phyloP scores from a whole-genome alignment of 2,329 filamentous ascomycete genomes.

The Aspergillus arachidicola region DNA sequence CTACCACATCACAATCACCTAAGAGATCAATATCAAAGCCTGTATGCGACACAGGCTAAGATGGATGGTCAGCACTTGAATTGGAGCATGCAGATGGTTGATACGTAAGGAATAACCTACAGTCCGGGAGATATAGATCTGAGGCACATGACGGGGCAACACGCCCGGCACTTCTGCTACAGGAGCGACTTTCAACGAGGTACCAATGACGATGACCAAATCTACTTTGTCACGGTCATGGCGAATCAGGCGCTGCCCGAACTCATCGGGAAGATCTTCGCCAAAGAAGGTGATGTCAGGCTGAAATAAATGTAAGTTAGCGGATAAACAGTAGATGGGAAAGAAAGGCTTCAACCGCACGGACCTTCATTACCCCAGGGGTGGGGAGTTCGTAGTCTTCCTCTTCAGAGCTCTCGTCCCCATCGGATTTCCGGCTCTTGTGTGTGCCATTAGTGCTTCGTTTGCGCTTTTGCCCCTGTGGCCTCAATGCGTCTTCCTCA shows the following conservation, averaged over 20 bases:
- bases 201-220: conserved; percentile 93
- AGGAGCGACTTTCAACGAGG: conserved; percentile 91
- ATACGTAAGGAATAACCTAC: conserved; percentile 41
- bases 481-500: conserved; percentile 40
- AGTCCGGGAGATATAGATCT: conserved; percentile 86
- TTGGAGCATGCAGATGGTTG: not conserved
- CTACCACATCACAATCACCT: conserved; percentile 91
- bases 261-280: conserved; percentile 81
- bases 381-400: conserved; percentile 66
- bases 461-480: conserved; percentile 56
- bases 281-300: conserved; percentile 99
- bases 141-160: conserved; percentile 76
- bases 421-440: conserved; percentile 58
- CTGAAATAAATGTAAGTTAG: conserved; percentile 41
- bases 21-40: conserved; percentile 95
- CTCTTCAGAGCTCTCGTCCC: conserved; percentile 59
- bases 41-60: conserved; percentile 75
- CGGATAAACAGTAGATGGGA: not conserved
- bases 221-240: conserved; percentile 80
- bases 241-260: conserved; percentile 77
- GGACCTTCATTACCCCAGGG: conserved; percentile 76
- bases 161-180: conserved; percentile 89
- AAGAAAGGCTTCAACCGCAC: conserved; percentile 8
- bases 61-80: conserved; percentile 11
- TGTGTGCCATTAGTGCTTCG: conserved; percentile 51